A percentile compares a stretch with the other conserved stretches of the same genome.
phyloP scores from a whole-genome alignment of 352 stramenopile genomes.

The Lagenidium sp. region DNA sequence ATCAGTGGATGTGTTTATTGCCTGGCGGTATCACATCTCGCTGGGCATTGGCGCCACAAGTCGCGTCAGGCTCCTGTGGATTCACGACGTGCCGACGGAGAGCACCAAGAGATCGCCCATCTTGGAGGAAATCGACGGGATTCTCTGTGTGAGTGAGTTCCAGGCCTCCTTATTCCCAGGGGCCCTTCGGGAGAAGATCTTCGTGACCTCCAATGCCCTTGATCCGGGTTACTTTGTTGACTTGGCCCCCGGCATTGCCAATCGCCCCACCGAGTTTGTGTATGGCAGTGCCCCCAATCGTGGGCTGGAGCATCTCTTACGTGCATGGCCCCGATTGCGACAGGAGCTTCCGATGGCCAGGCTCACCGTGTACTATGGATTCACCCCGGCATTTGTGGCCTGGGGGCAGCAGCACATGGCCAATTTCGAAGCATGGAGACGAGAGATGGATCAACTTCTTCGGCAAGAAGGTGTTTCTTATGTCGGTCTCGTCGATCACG shows the following conservation, averaged over 20 bases:
- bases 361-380: constrained; percentile 87
- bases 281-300: constrained; percentile 83
- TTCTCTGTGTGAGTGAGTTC: constrained; percentile 80
- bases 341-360: constrained; percentile 33
- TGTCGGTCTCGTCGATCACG: constrained; percentile 74
- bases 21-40: constrained; percentile 87
- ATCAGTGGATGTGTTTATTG: constrained; percentile 82
- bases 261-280: constrained; percentile 47
- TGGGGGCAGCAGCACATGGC: constrained; percentile 35
- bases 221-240: constrained; percentile 56
- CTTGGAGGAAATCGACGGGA: constrained; percentile 31
- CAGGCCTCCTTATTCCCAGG: constrained; percentile 49
- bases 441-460: constrained; percentile 28
- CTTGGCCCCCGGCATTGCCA: background rate
- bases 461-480: constrained; percentile 53
- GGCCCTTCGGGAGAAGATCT: constrained; percentile 30
- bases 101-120: constrained; percentile 29
- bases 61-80: constrained; percentile 55
- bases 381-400: constrained; percentile 63
- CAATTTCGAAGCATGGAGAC: constrained; percentile 57
- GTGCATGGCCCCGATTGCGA: constrained; percentile 66
- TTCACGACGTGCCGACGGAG: constrained; percentile 62
- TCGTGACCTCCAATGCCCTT: constrained; percentile 69
- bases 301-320: constrained; percentile 58
- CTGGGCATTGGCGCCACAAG: constrained; percentile 34